Evolutionary conservation across 208 protist species (phyloP).

Genomic region (Trypanosoma cruzi): DNA sequence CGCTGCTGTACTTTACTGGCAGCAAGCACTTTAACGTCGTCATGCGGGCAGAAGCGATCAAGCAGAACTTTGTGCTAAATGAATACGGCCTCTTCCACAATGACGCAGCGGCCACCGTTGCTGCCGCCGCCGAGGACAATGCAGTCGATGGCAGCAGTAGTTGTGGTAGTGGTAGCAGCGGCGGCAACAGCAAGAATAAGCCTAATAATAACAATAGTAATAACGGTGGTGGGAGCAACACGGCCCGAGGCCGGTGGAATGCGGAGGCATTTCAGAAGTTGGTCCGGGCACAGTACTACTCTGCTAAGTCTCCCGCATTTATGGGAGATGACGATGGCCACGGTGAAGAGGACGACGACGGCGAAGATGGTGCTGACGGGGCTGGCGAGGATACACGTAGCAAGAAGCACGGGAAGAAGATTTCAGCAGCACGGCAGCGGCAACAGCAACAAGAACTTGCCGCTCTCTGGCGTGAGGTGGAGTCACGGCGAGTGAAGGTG

Average conservation of each 20-base stretch:
- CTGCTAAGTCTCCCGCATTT: constrained; percentile 24
- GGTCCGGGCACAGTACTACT: constrained; percentile 62
- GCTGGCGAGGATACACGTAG: constrained; percentile 33
- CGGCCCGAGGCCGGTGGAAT: constrained; percentile 27
- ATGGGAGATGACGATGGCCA: constrained; percentile 23
- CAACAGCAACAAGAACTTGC: constrained; percentile 47
- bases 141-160: too few species aligned
- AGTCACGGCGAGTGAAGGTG: constrained; percentile 68
- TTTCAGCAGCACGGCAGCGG: constrained; percentile 26
- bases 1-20: constrained; percentile 94
- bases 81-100: constrained; percentile 88
- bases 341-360: constrained; percentile 20
- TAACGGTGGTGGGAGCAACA: constrained; percentile 16
- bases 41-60: constrained; percentile 89
- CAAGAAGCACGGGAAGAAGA: constrained; percentile 19
- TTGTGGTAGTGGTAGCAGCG: too few species aligned
- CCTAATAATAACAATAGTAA: constrained; percentile 21
- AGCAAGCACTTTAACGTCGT: constrained; percentile 93
- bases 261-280: constrained; percentile 70
- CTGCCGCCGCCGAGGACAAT: background rate
- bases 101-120: background rate
- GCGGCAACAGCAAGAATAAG: background rate
- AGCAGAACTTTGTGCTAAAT: constrained; percentile 78
- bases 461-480: constrained; percentile 52
- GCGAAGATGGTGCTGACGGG: constrained; percentile 30